Evolutionary conservation across 371 early-diverging fungal species (phyloP).

Genomic region (Umbelopsis sp.): DNA sequence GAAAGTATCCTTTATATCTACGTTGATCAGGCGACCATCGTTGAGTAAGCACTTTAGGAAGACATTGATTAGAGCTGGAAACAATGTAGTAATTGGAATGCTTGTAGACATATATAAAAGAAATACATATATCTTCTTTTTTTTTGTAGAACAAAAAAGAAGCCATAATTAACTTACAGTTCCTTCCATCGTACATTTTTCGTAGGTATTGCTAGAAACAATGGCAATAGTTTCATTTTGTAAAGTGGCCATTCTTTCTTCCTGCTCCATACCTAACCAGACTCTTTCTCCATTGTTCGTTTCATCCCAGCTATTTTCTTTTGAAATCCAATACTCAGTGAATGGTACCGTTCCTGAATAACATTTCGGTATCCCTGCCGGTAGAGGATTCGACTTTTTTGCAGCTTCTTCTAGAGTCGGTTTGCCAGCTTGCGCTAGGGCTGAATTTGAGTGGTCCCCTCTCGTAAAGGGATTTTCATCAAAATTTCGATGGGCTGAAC

Average conservation of each 20-base stretch:
- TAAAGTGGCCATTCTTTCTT: slow-evolving; percentile 10
- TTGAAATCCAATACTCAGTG: slow-evolving; percentile 45
- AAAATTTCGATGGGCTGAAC: too few relatives aligned
- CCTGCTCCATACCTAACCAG: slow-evolving; percentile 23
- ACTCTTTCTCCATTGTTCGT: slow-evolving; percentile 29
- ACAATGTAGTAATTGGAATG: too few relatives aligned
- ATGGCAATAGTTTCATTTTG: slow-evolving; percentile 24
- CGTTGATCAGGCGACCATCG: slow-evolving; percentile 36
- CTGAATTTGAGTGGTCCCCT: neutral
- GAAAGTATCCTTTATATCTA: slow-evolving; percentile 25
- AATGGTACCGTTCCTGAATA: slow-evolving; percentile 23
- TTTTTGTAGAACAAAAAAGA: too few relatives aligned
- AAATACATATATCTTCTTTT: too few relatives aligned
- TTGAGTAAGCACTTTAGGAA: slow-evolving; percentile 32
- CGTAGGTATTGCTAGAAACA: slow-evolving; percentile 25
- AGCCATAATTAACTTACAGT: slow-evolving; percentile 25
- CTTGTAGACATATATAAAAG: neutral
- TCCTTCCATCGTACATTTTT: slow-evolving; percentile 42
- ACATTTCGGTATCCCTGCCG: slow-evolving; percentile 17
- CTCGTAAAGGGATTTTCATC: neutral
- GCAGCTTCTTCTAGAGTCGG: neutral
- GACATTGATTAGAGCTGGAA: too few relatives aligned
- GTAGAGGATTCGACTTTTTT: neutral
- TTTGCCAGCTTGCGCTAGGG: neutral
- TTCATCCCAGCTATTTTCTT: slow-evolving; percentile 43